These are phyloP conservation scores for Cyphellophora europaea DNA, from an alignment of 2,329 filamentous ascomycete genomes.

Conservation along the genomic window DNA sequence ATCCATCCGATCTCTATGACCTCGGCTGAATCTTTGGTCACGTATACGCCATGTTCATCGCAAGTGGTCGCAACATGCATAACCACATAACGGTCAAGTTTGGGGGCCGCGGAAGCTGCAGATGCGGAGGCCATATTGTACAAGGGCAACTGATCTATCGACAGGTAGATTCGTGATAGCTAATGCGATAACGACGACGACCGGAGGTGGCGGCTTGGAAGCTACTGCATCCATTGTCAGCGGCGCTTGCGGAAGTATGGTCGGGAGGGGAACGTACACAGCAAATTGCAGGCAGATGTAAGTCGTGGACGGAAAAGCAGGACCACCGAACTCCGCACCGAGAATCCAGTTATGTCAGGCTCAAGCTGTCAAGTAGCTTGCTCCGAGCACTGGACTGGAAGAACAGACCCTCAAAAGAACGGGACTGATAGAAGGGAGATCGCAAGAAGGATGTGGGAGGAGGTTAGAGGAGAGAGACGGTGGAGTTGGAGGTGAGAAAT, in stretches of 20 bases:
- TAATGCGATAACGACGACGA: too few species aligned
- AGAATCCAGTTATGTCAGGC: too few species aligned
- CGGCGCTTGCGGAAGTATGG: not conserved
- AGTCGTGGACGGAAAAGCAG: slow-evolving; percentile 1
- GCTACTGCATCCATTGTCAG: not conserved
- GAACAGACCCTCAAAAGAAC: too few species aligned
- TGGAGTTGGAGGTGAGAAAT: slow-evolving; percentile 1
- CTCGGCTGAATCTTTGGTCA: slow-evolving; percentile 97
- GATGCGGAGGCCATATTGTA: slow-evolving; percentile 33
- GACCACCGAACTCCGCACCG: slow-evolving; percentile 1
- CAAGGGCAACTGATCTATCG: slow-evolving; percentile 11
- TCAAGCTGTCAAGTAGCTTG: too few species aligned
- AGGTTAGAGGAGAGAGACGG: not conserved
- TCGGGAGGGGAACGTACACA: not conserved
- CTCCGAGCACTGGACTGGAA: too few species aligned
- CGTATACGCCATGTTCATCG: slow-evolving; percentile 98
- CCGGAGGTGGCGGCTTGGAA: too few species aligned
- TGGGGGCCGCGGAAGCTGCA: slow-evolving; percentile 47
- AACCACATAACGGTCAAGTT: slow-evolving; percentile 92
- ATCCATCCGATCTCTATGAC: slow-evolving; percentile 99
- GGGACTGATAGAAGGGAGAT: not conserved
- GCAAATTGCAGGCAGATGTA: not conserved
- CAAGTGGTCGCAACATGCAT: slow-evolving; percentile 98
- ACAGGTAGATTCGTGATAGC: too few species aligned
- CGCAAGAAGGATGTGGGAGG: not conserved